These are phyloP conservation scores for Trichosporon ovoides DNA, from an alignment of 1,284 basidiomycete genomes.

Conservation along the genomic window DNA sequence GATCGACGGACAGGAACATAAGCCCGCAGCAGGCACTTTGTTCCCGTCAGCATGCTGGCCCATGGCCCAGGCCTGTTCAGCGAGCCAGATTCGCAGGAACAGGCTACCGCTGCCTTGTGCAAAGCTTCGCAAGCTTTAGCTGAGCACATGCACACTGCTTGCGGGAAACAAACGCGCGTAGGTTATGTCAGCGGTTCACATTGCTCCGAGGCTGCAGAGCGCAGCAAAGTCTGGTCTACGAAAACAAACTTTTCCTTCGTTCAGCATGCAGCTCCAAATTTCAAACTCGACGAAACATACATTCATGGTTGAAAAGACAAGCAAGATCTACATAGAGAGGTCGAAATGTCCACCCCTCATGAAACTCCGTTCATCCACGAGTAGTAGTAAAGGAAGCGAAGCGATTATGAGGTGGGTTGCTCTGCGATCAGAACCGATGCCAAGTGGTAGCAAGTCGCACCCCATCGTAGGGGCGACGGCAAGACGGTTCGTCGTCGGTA, in stretches of 20 bases:
- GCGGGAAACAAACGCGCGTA: too few species aligned
- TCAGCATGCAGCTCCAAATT: neutral
- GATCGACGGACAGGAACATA: neutral
- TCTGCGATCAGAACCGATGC: slow-evolving; percentile 17
- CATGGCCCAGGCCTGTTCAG: too few species aligned
- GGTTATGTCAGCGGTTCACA: too few species aligned
- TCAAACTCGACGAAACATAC: neutral
- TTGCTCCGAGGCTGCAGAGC: too few species aligned
- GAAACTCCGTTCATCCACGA: slow-evolving; percentile 17
- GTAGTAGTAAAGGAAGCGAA: slow-evolving; percentile 5
- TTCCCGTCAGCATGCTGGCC: too few species aligned
- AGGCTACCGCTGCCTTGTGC: neutral
- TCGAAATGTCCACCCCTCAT: slow-evolving; percentile 22
- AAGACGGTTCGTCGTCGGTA: slow-evolving; percentile 8
- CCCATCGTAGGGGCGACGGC: slow-evolving; percentile 8
- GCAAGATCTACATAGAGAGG: neutral
- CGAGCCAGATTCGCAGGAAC: too few species aligned
- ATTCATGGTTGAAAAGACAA: neutral
- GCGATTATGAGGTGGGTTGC: slow-evolving; percentile 21
- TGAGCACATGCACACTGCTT: too few species aligned
- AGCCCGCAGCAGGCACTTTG: too few species aligned
- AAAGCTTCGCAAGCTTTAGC: too few species aligned
- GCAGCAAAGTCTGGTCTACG: too few species aligned
- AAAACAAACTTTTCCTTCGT: too few species aligned
- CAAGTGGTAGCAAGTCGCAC: neutral